Evolutionary conservation across 768 basidiomycete genomes (phyloP).

Genomic region (Macrolepiota dolichaula): DNA sequence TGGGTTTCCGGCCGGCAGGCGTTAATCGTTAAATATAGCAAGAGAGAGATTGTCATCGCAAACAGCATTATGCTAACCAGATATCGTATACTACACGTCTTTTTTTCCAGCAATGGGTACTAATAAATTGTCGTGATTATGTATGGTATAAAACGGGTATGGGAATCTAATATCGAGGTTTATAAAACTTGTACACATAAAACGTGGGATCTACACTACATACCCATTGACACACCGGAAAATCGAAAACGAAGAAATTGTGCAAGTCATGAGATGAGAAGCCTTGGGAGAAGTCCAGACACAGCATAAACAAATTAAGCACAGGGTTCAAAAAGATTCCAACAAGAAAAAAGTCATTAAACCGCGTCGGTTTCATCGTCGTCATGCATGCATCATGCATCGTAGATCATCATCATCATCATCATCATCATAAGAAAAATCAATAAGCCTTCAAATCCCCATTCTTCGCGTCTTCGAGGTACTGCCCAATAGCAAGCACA

Average conservation of each 20-base stretch:
- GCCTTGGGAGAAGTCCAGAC: neutral
- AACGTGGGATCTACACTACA: neutral
- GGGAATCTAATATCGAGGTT: conserved; percentile 3
- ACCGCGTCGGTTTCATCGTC: neutral
- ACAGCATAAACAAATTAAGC: neutral
- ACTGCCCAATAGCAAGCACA: conserved; percentile 83
- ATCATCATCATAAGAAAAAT: conserved; percentile 15
- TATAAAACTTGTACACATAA: conserved; percentile 4
- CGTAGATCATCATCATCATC: neutral
- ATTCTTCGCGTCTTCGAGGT: conserved; percentile 81
- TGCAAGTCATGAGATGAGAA: neutral
- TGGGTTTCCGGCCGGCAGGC: conserved; percentile 44
- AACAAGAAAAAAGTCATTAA: neutral
- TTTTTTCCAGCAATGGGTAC: conserved; percentile 3
- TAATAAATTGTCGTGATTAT: conserved; percentile 1
- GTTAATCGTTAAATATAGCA: conserved; percentile 15
- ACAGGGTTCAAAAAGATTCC: neutral
- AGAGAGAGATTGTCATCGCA: neutral
- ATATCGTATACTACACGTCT: neutral
- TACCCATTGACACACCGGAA: neutral
- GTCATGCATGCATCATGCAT: no score
- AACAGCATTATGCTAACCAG: conserved; percentile 11
- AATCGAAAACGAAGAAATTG: neutral
- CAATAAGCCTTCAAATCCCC: conserved; percentile 42
- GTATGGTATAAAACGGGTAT: conserved; percentile 12